A percentile compares a stretch with the other conserved stretches of the same genome.
phyloP scores from a whole-genome alignment of 495 filamentous ascomycete species.

The Tuber microsphaerosporum region DNA sequence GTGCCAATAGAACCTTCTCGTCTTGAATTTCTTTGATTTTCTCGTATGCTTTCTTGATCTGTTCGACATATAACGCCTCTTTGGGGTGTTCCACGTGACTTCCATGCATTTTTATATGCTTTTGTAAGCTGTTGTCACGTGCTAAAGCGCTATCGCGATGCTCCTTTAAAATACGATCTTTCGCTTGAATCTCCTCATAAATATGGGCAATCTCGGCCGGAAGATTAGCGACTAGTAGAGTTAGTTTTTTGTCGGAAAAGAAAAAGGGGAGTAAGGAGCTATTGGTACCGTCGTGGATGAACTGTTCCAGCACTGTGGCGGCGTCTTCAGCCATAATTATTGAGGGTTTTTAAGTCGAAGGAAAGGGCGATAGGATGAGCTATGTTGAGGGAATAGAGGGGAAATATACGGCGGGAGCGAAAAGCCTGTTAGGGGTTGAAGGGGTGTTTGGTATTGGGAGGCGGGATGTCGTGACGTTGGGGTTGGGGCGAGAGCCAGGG shows the following conservation, averaged over 20 bases:
- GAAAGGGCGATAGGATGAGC: not conserved
- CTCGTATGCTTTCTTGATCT: constrained; percentile 64
- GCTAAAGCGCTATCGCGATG: constrained; percentile 65
- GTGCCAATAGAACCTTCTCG: constrained; percentile 74
- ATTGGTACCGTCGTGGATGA: constrained; percentile 64
- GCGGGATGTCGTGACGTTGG: constrained; percentile 31
- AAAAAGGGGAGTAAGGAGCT: not conserved
- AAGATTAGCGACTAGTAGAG: constrained; percentile 63
- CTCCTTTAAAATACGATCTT: constrained; percentile 72
- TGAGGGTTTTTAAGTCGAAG: constrained; percentile 1
- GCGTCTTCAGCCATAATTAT: constrained; percentile 59
- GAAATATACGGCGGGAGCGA: not conserved
- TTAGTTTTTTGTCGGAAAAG: constrained; percentile 14
- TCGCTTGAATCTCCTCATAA: constrained; percentile 88
- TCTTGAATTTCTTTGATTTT: constrained; percentile 66
- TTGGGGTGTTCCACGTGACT: constrained; percentile 76
- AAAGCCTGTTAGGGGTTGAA: not conserved
- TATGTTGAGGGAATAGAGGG: not conserved
- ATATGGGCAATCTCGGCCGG: constrained; percentile 86
- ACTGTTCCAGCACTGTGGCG: constrained; percentile 84
- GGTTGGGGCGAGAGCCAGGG: not conserved
- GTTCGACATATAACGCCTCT: constrained; percentile 65
- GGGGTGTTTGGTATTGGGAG: not conserved
- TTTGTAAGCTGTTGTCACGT: constrained; percentile 76
- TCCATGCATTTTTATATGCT: constrained; percentile 78